These are phyloP conservation scores for Monotropa hypopitys DNA, from an alignment of 179 eudicot genomes.

Conservation along the genomic window DNA sequence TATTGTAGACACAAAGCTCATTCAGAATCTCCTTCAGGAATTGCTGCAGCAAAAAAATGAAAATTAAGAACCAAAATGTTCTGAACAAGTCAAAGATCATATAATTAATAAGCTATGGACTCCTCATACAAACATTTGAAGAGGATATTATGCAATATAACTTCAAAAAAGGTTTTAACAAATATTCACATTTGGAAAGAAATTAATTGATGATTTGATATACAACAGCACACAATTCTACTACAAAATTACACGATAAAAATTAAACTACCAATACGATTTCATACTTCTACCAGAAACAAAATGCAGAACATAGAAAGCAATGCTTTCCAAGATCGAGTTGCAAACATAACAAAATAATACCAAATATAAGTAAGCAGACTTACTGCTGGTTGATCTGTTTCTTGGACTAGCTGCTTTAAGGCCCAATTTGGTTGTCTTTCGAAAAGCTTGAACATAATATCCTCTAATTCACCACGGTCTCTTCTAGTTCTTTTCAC, in stretches of 20 bases:
- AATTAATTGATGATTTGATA: not conserved
- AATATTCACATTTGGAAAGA: not conserved
- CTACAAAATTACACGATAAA: not conserved
- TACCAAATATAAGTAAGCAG: not conserved
- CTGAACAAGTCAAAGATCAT: not conserved
- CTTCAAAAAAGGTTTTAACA: not conserved
- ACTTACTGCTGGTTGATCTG: constrained; percentile 90
- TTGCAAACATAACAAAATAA: not conserved
- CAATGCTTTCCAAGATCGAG: not conserved
- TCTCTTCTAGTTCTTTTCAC: constrained; percentile 91
- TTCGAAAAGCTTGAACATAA: constrained; percentile 89
- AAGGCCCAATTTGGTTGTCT: constrained; percentile 84
- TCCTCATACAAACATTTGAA: not conserved
- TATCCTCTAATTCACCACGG: constrained; percentile 83
- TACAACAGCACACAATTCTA: not conserved
- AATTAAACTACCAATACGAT: not conserved
- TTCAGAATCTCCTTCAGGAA: constrained; percentile 85
- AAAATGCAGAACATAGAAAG: not conserved
- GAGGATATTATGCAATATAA: not conserved
- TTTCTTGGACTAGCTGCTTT: constrained; percentile 84
- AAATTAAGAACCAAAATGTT: not conserved
- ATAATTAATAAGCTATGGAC: not conserved
- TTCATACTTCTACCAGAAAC: not conserved
- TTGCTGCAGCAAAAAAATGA: constrained; percentile 45
- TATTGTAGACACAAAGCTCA: constrained; percentile 90